These are phyloP conservation scores for Crotalaria pallida DNA, from an alignment of 306 rosid genomes.

Conservation along the genomic window DNA sequence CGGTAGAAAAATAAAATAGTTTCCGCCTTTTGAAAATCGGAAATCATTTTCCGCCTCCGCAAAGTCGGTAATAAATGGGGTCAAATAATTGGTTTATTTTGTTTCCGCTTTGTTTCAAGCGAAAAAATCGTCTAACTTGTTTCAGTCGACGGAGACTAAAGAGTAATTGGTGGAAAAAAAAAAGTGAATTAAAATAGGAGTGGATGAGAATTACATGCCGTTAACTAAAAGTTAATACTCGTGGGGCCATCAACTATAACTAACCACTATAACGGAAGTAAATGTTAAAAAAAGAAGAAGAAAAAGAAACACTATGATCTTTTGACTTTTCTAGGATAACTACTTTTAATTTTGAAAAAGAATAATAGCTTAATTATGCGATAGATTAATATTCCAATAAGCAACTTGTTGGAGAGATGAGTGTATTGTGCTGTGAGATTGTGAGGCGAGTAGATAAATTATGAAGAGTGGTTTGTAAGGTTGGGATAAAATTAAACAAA, in stretches of 20 bases:
- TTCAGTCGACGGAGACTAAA: too few relatives aligned
- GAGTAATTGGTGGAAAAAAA: too few relatives aligned
- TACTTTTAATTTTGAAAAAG: not conserved
- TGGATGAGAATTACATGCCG: not conserved
- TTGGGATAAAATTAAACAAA: not conserved
- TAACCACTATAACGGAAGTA: conserved; percentile 72
- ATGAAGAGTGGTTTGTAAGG: not conserved
- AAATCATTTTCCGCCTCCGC: too few relatives aligned
- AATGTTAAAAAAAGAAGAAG: conserved; percentile 13
- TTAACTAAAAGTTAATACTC: conserved; percentile 12
- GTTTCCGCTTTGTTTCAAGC: too few relatives aligned
- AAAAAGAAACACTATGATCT: not conserved
- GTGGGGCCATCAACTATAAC: conserved; percentile 50
- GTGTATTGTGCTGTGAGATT: not conserved
- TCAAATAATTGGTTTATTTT: too few relatives aligned
- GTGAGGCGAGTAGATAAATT: not conserved
- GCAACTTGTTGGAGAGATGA: not conserved
- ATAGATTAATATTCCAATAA: not conserved
- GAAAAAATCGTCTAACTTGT: too few relatives aligned
- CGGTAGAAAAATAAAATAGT: too few relatives aligned
- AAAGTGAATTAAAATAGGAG: too few relatives aligned
- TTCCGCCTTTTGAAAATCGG: too few relatives aligned
- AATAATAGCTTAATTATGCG: not conserved
- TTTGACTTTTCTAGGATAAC: conserved; percentile 17
- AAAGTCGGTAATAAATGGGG: too few relatives aligned